Evolutionary conservation across 2,329 filamentous ascomycete genomes (phyloP), one percentile per base, ranked within the genome.

Genomic region (Cryoendolithus antarcticus): DNA sequence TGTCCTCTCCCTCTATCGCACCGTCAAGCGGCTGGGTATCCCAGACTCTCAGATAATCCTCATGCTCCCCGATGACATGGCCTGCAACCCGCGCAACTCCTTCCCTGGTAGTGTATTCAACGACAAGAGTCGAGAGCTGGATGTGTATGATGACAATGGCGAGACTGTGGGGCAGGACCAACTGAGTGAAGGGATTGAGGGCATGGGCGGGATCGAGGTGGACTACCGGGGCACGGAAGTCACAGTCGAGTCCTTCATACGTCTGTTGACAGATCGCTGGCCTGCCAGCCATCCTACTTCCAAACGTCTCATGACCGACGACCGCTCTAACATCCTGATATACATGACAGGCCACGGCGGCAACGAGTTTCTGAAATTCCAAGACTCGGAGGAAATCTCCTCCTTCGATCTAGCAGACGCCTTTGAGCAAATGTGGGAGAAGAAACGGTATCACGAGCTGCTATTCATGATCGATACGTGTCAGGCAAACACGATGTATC

Each of bases 391-490:
- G 61, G 91, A 98, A 64, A 96, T 98, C 49, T 88, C 86, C 40
- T 86, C 86, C 0, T 95, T 93, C 60, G 91, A 98, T 64, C 68
- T 98, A 41, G 91, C 93, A 4, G 86, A 98, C 62, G 91, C 91
- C 0, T 96, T 98, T 60, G 86, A 93, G 63, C 89, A 98, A 69
- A 98, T 98, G 91, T 95, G 88, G 84, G 91, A 98, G 72, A 98
- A 98, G 77, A 93, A 93, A 68, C 80, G 91, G 69, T 98, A 96
- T 63, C 85, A 96, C 60, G 91, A 98, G 63, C 79, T 98, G 51
- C 75, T 98, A 42, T 98, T 98, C 70, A 98, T 98, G 91, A 98
- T 98, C 63, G 91, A 98, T 62, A 98, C 91, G 0, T 98, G 91
- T 66, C 91, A 98, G 66, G 91, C 91, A 40, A 98, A 98, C 62